A percentile compares a stretch with the other conserved stretches of the same genome.
These are phyloP conservation scores for Taxillus chinensis DNA, from an alignment of 164 flowering plant species.

Conservation along the genomic window DNA sequence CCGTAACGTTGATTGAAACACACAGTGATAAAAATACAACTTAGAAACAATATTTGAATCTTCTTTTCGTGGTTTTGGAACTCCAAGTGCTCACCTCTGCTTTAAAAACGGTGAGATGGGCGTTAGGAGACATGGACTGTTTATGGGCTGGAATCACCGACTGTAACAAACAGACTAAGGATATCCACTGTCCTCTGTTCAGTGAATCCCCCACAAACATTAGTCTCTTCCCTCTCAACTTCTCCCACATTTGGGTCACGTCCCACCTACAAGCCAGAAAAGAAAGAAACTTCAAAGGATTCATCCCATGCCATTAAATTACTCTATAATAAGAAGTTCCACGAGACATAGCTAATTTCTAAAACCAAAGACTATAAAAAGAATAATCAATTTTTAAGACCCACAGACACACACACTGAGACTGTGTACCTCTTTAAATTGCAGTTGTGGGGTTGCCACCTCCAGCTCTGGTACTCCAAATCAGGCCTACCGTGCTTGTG, in stretches of 20 bases:
- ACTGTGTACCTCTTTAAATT: slow-evolving; percentile 58
- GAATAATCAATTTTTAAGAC: no score
- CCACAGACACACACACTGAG: neutral
- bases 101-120: slow-evolving; percentile 74
- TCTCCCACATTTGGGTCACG: slow-evolving; percentile 79
- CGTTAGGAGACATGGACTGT: slow-evolving; percentile 76
- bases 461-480: slow-evolving; percentile 75
- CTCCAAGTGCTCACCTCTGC: slow-evolving; percentile 52
- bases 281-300: slow-evolving; percentile 1
- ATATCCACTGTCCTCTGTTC: slow-evolving; percentile 96
- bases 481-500: slow-evolving; percentile 79
- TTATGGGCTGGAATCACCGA: slow-evolving; percentile 63
- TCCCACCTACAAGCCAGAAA: slow-evolving; percentile 49
- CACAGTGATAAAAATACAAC: neutral
- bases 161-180: slow-evolving; percentile 84
- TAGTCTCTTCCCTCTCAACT: slow-evolving; percentile 83
- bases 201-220: slow-evolving; percentile 99
- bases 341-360: no score
- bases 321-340: no score
- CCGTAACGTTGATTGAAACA: neutral
- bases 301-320: neutral
- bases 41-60: neutral
- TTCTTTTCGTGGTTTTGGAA: neutral
- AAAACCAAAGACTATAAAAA: no score
- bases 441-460: slow-evolving; percentile 93